Evolutionary conservation across 176 grass and related monocot species (phyloP).

Genomic region (Avena sativa): DNA sequence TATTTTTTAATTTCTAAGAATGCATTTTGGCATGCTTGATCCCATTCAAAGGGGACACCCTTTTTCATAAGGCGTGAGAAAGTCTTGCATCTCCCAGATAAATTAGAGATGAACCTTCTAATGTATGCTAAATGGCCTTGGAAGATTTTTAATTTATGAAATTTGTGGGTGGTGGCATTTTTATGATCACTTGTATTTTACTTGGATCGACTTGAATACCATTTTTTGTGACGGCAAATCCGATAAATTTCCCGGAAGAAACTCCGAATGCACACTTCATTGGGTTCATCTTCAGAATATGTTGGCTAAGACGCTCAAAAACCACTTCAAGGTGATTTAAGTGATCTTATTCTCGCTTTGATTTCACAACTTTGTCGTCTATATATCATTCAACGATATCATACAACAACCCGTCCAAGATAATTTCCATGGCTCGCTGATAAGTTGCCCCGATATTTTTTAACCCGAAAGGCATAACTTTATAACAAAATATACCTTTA

Average conservation of each 20-base stretch:
- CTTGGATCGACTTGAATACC: neutral
- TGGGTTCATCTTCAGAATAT: neutral
- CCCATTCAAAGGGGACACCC: no score
- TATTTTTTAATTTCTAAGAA: no score
- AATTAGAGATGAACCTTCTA: neutral
- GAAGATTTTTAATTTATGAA: neutral
- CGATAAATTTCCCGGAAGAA: neutral
- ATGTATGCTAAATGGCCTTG: no score
- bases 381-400: neutral
- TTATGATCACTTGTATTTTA: neutral
- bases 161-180: neutral
- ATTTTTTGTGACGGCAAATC: neutral
- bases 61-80: neutral
- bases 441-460: neutral
- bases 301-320: neutral
- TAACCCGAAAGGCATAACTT: no score
- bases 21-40: no score
- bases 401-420: neutral
- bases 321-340: neutral
- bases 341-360: neutral
- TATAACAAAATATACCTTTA: no score
- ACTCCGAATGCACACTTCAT: no score
- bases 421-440: neutral
- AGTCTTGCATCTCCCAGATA: neutral
- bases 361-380: constrained; percentile 23